Conservation (phyloP, 345 rosid species). For the thale cress (Arabidopsis thaliana) region TAIR10.1 NC_003075.7:16576001-16576500, state of each 20-base stretch:
- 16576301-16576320: constrained; percentile 87
- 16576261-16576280: constrained; percentile 85
- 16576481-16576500: constrained; percentile 34
- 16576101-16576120: constrained; percentile 91
- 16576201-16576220: constrained; percentile 62
- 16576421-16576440: constrained; percentile 8
- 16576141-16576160: constrained; percentile 77
- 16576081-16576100: constrained; percentile 82
- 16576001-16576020: constrained; percentile 81
- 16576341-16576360: constrained; percentile 47
- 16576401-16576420: constrained; percentile 29
- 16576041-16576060: constrained; percentile 81
- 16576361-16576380: constrained; percentile 50
- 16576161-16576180: constrained; percentile 93
- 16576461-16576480: constrained; percentile 53
- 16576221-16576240: constrained; percentile 97
- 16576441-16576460: constrained; percentile 42
- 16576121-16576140: constrained; percentile 72
- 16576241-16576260: constrained; percentile 89
- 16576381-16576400: constrained; percentile 35
- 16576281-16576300: constrained; percentile 91
- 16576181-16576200: constrained; percentile 77
- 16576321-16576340: constrained; percentile 91
- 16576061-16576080: constrained; percentile 91
- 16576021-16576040: constrained; percentile 88